A percentile compares a stretch with the other conserved stretches of the same genome.
Evolutionary conservation across 768 basidiomycete genomes (phyloP).

Genomic region (Erythrobasidium yunnanense): DNA sequence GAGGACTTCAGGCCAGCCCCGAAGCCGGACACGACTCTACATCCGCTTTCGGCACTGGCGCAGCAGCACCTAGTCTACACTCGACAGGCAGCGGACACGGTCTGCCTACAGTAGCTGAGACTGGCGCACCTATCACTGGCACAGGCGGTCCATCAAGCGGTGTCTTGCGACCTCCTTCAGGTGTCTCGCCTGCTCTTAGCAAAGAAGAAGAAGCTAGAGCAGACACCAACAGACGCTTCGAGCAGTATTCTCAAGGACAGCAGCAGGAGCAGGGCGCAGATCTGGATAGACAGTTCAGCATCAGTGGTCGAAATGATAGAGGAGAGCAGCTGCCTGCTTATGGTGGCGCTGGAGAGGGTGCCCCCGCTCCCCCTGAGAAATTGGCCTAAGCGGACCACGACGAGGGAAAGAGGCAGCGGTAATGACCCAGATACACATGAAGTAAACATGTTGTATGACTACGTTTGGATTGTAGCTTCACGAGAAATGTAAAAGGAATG

Average conservation of each 20-base stretch:
- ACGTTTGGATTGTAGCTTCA: too few relatives aligned
- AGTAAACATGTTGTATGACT: too few relatives aligned
- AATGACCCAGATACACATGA: too few relatives aligned
- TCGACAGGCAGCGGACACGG: too few relatives aligned
- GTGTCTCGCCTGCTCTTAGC: background rate
- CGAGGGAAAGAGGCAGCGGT: too few relatives aligned
- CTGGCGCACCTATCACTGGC: constrained; percentile 37
- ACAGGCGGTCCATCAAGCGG: constrained; percentile 37
- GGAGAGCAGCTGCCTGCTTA: constrained; percentile 15
- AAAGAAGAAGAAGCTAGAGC: constrained; percentile 28
- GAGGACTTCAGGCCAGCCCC: too few relatives aligned
- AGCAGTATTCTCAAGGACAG: background rate
- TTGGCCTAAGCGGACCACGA: too few relatives aligned
- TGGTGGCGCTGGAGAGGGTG: background rate
- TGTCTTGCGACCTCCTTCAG: constrained; percentile 30
- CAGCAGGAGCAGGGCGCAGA: background rate
- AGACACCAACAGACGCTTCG: constrained; percentile 11
- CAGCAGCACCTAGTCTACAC: constrained; percentile 33
- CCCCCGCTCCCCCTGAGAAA: too few relatives aligned
- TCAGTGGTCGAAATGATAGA: background rate
- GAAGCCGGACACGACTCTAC: too few relatives aligned
- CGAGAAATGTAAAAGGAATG: too few relatives aligned
- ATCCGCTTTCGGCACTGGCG: too few relatives aligned
- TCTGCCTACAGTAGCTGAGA: constrained; percentile 40
- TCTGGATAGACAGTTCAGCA: constrained; percentile 13